phyloP scores from a whole-genome alignment of 106 monocot species.

The Amphibolis antarctica region DNA sequence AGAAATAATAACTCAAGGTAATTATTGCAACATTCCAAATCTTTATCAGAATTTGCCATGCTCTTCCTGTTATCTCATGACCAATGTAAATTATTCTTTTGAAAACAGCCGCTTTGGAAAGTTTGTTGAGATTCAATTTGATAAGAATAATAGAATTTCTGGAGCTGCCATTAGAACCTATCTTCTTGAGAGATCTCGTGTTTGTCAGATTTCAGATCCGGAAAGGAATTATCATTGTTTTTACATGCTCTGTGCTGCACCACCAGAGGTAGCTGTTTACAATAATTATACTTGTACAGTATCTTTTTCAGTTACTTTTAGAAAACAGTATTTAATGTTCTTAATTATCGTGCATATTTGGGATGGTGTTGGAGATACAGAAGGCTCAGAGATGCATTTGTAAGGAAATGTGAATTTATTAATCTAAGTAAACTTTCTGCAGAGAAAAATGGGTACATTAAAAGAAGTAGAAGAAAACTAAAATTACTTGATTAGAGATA shows the following conservation, averaged over 20 bases:
- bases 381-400: too few relatives aligned
- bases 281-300: not conserved
- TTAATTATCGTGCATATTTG: not conserved
- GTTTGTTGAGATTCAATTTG: conserved; percentile 64
- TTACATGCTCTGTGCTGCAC: conserved; percentile 61
- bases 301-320: not conserved
- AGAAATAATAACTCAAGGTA: conserved; percentile 97
- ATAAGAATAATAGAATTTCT: conserved; percentile 36
- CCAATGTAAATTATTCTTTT: not conserved
- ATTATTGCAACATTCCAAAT: not conserved
- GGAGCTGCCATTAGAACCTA: conserved; percentile 58
- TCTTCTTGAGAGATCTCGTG: conserved; percentile 55
- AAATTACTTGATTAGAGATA: too few relatives aligned
- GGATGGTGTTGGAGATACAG: too few relatives aligned
- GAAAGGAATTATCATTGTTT: conserved; percentile 67
- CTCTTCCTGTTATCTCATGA: not conserved
- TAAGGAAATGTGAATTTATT: too few relatives aligned
- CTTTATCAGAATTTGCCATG: not conserved
- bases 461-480: too few relatives aligned
- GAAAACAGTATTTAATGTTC: not conserved
- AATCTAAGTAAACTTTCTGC: too few relatives aligned
- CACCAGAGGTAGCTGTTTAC: conserved; percentile 33
- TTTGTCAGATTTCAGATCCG: conserved; percentile 56
- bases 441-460: too few relatives aligned
- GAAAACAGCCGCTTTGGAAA: conserved; percentile 49